Conservation (phyloP, 768 basidiomycete species). For the Phlebiopsis flavidoalba region DNA sequence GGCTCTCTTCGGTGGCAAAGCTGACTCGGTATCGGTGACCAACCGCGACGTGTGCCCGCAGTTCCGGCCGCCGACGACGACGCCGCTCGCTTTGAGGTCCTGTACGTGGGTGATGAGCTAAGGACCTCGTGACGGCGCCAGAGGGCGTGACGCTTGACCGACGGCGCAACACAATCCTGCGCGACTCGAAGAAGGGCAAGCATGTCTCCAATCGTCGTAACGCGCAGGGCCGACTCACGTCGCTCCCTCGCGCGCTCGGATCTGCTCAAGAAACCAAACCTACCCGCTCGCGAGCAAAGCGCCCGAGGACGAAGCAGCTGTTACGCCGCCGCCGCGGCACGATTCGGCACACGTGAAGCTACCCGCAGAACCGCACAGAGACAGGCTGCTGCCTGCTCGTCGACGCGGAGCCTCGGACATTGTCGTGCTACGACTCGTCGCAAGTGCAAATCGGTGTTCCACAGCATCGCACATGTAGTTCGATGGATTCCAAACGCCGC, state of each 20-base stretch:
- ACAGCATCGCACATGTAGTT: constrained; percentile 95
- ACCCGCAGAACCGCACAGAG: constrained; percentile 80
- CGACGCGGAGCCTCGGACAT: constrained; percentile 95
- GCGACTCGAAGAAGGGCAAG: constrained; percentile 97
- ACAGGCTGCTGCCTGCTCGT: constrained; percentile 81
- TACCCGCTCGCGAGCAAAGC: constrained; percentile 93
- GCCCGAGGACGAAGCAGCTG: constrained; percentile 87
- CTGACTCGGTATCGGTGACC: constrained; percentile 96
- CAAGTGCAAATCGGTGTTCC: constrained; percentile 95
- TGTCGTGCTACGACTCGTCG: constrained; percentile 88
- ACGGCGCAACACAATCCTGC: constrained; percentile 92
- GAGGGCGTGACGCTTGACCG: constrained; percentile 78
- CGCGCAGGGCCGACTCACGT: constrained; percentile 55
- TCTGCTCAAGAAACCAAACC: constrained; percentile 93
- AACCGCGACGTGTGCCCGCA: constrained; percentile 95
- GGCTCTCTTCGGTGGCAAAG: constrained; percentile 84
- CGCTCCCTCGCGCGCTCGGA: constrained; percentile 95
- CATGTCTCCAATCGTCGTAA: constrained; percentile 69
- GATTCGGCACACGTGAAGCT: constrained; percentile 93
- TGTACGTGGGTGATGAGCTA: constrained; percentile 97
- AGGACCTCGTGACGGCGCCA: constrained; percentile 75
- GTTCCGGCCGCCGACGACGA: constrained; percentile 66
- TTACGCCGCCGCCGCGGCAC: constrained; percentile 94
- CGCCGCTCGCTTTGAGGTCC: no score
- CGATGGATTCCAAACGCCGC: constrained; percentile 90